Conservation (phyloP, 2,329 filamentous ascomycete species). For the Epichloe typhina region DNA sequence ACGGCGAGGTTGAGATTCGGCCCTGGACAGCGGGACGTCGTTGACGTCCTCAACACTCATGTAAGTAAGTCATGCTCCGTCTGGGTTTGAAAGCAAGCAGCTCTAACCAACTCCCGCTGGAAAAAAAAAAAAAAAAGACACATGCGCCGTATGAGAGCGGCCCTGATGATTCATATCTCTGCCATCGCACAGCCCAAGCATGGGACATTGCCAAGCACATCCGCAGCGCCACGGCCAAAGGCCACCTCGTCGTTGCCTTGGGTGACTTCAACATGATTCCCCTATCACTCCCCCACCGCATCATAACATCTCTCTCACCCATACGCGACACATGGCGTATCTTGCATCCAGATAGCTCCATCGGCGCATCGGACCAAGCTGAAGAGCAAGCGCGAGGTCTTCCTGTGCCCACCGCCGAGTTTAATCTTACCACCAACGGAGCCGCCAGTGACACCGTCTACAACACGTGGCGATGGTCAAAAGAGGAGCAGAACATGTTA, state of each 20-base stretch:
- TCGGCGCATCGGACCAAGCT: slow-evolving; percentile 58
- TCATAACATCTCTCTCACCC: slow-evolving; percentile 66
- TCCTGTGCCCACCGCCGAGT: slow-evolving; percentile 60
- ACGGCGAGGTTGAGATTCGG: slow-evolving; percentile 68
- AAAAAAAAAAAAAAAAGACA: slow-evolving; percentile 22
- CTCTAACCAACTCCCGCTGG: neutral
- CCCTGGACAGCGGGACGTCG: slow-evolving; percentile 46
- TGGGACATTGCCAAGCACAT: slow-evolving; percentile 92
- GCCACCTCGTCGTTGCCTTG: slow-evolving; percentile 71
- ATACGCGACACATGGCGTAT: slow-evolving; percentile 77
- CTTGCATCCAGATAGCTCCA: slow-evolving; percentile 68
- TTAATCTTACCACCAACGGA: slow-evolving; percentile 70
- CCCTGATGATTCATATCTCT: slow-evolving; percentile 72
- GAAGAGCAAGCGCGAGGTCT: slow-evolving; percentile 52
- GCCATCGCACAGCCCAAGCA: slow-evolving; percentile 81
- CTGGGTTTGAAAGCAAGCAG: neutral
- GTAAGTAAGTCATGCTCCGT: slow-evolving; percentile 35
- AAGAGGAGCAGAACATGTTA: slow-evolving; percentile 53
- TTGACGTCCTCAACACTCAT: slow-evolving; percentile 91
- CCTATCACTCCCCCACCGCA: slow-evolving; percentile 61
- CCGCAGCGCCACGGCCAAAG: slow-evolving; percentile 63
- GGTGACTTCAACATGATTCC: slow-evolving; percentile 98
- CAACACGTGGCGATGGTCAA: slow-evolving; percentile 90
- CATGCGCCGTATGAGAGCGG: slow-evolving; percentile 80
- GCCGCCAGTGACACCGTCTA: slow-evolving; percentile 73